These are phyloP conservation scores for Syncephalastrum contaminatum DNA, from an alignment of 371 early-diverging fungal species.

Conservation along the genomic window DNA sequence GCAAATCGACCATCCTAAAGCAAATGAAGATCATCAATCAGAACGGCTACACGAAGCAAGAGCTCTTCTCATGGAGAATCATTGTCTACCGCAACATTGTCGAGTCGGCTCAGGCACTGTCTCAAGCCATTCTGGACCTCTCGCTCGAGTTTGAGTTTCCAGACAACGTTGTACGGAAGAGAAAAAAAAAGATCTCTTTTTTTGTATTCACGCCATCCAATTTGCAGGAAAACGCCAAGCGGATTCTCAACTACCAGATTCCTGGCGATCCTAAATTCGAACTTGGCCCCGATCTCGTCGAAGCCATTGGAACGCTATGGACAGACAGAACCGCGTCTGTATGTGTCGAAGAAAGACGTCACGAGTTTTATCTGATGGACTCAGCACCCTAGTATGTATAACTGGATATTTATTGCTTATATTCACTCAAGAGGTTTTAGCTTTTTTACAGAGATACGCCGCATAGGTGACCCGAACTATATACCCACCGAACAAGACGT, in stretches of 20 bases:
- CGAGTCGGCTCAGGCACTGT: slow-evolving; percentile 63
- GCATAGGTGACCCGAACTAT: slow-evolving; percentile 61
- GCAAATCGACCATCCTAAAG: slow-evolving; percentile 85
- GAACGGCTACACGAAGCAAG: slow-evolving; percentile 78
- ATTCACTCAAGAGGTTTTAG: slow-evolving; percentile 19
- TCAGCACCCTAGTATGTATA: slow-evolving; percentile 53
- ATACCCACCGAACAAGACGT: slow-evolving; percentile 74
- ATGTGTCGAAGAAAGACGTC: slow-evolving; percentile 51
- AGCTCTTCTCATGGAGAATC: slow-evolving; percentile 65
- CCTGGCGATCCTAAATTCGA: slow-evolving; percentile 56
- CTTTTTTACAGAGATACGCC: slow-evolving; percentile 60
- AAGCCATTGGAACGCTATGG: slow-evolving; percentile 65
- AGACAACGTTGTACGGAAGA: slow-evolving; percentile 32
- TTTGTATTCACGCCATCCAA: background rate
- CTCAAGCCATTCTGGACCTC: slow-evolving; percentile 56
- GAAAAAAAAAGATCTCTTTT: background rate
- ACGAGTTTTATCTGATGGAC: slow-evolving; percentile 75
- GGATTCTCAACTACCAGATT: slow-evolving; percentile 42
- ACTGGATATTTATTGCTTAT: background rate
- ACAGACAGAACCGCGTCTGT: slow-evolving; percentile 56
- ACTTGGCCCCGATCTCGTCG: slow-evolving; percentile 51
- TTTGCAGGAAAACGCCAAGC: slow-evolving; percentile 23
- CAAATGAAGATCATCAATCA: slow-evolving; percentile 92
- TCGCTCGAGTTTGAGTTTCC: slow-evolving; percentile 40
- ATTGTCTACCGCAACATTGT: slow-evolving; percentile 77